Base-by-base conservation (phyloP, 805 yeast species). In the Starmerella asiatica region DNA sequence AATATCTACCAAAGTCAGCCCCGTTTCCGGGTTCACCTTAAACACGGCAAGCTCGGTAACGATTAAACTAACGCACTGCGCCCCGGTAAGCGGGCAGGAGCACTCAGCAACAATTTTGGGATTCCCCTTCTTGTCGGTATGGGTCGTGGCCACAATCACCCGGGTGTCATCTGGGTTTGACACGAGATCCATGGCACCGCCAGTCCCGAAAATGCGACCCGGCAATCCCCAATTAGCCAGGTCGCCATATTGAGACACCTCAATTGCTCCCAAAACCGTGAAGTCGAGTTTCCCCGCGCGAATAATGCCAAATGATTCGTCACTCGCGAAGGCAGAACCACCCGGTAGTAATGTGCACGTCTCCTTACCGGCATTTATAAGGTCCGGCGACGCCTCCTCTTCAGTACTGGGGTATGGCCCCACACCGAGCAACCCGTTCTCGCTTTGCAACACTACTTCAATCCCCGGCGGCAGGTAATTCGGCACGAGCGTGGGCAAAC, bases 161-260 rank as follows among this genome's bases (percentile, higher is more conserved):
- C 57, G 55, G 4, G 73, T 69, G 27, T 59, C 52, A 21, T 54
- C 53, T 14, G 71, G 71, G 46, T 67, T 66, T 5, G 70, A 62
- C 5, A 67, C 72, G 19, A 69, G 59, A 48, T 68, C 73, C 73
- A 69, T 69, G 19, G 73, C 73, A 15, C 73, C 73, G 20, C 73
- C 73, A 68, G 68, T 69, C 16, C 73, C 73, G 50, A 65, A 67
- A 32, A 69, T 63, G 42, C 62, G 56, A 6, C 73, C 72, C 1
- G 74, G 73, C 3, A 69, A 56, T 20, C 68, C 70, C 72, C 73
- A 69, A 51, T 69, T 69, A 29, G 74, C 73, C 29, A 69, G 59
- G 42, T 69, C 73, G 29, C 73, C 73, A 34, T 44, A 54, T 32
- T 59, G 58, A 1, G 71, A 63, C 5, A 69, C 73, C 50, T 69